Base-by-base conservation (phyloP, 164 flowering plant genomes). In the Annona squamosa region DNA sequence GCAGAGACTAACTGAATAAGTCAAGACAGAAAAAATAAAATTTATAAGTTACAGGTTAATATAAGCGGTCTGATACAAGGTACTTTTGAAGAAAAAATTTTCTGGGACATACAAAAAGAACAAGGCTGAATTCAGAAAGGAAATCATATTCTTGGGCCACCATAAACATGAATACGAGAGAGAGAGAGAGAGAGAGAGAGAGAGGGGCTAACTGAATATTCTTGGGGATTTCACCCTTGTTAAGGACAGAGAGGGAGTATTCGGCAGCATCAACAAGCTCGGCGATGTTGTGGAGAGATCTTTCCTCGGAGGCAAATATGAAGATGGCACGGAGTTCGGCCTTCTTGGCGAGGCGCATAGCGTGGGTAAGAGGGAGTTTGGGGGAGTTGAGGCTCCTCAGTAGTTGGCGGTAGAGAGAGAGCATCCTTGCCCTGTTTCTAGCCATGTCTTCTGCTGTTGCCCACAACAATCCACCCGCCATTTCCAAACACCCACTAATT, bases 371-470 rank as follows among this genome's bases (percentile, higher is more conserved):
- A 52, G 80, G 76, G 42, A 81, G 77, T 59, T 74, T 75, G 4
- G 82, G 80, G 26, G 84, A 81, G 74, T 79, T 81, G 70, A 81
- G 72, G 68, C 82, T 76, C 46, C 81, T 45, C 37, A 79, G 67
- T 48, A 81, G 37, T 61, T 79, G 81, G 13, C 82, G 78, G 26
- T 81, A 81, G 45, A 81, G 73, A 56, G 84, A 81, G 18, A 81
- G 71, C 26, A 81, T 80, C 46, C 68, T 5, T 3, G 70, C 72
- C 75, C 78, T 63, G 74, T 81, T 81, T 46, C 75, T 77, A 2
- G 77, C 84, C 75, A 81, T 62, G 71, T 81, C 84, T 69, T 81
- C 82, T 3, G 82, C 77, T 3, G 84, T 81, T 4, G 84, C 82
- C 84, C 84, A 81, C 59, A 81, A 66, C 73, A 77, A 64, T 59